phyloP scores from a whole-genome alignment of 2,329 filamentous ascomycete species.

The Xylariomycetidae sp. region DNA sequence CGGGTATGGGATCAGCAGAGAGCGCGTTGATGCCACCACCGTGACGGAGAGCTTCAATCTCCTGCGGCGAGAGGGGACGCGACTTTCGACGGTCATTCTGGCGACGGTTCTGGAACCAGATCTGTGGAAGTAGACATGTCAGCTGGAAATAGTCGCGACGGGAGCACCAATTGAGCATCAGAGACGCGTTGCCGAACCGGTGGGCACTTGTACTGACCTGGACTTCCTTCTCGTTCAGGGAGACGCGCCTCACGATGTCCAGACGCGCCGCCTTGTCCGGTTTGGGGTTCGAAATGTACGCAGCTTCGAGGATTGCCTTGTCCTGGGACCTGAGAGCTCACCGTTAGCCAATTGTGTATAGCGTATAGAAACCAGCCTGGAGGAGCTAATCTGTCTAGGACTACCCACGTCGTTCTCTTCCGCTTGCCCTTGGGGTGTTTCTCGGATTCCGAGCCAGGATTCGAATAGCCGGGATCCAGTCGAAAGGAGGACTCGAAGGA shows the following conservation, averaged over 20 bases:
- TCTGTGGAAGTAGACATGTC: slow-evolving; percentile 46
- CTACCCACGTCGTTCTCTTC: slow-evolving; percentile 57
- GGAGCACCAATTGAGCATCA: slow-evolving; percentile 1
- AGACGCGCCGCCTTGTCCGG: slow-evolving; percentile 85
- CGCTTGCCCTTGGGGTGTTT: slow-evolving; percentile 54
- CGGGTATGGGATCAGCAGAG: slow-evolving; percentile 36
- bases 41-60: slow-evolving; percentile 58
- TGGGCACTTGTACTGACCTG: slow-evolving; percentile 57
- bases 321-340: no score
- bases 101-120: slow-evolving; percentile 95
- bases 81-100: slow-evolving; percentile 91
- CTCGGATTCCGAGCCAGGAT: slow-evolving; percentile 23
- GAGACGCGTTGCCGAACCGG: slow-evolving; percentile 1
- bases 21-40: slow-evolving; percentile 45
- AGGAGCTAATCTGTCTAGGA: slow-evolving; percentile 5
- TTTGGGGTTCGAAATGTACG: slow-evolving; percentile 79
- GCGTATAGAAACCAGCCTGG: slow-evolving; percentile 5
- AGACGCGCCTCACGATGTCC: slow-evolving; percentile 77
- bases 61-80: slow-evolving; percentile 72
- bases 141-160: slow-evolving; percentile 10
- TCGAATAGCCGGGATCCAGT: slow-evolving; percentile 24
- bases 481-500: slow-evolving; percentile 30
- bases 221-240: slow-evolving; percentile 90
- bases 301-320: slow-evolving; percentile 79
- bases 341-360: no score